Base-by-base conservation (phyloP, 768 basidiomycete species). In the Lactifluus hygrophoroides region DNA sequence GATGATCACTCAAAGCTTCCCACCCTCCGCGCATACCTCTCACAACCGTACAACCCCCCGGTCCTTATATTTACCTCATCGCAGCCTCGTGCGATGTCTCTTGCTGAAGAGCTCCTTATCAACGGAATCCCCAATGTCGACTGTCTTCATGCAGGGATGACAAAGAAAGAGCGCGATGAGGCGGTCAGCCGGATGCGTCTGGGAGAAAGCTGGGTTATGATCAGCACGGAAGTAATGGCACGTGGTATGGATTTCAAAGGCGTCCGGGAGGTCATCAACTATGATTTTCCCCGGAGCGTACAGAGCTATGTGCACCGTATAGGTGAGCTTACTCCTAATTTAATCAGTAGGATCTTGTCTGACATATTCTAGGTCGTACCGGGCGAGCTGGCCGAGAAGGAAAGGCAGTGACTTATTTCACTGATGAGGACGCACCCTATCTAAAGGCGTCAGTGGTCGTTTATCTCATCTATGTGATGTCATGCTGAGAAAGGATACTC, bases 211-310 rank as follows among this genome's bases (percentile, higher is more conserved):
- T 98, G 96, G 96, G 83, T 94, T 34, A 82, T 98, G 81, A 81
- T 99, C 46, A 90, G 87, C 64, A 99, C 96, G 23, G 96, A 99
- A 70, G 90, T 98, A 51, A 90, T 98, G 90, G 93, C 92, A 23
- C 81, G 96, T 65, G 96, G 96, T 3, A 94, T 99, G 87, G 96
- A 98, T 69, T 98, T 99, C 76, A 89, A 87, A 70, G 94, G 94
- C 10, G 83, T 95, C 51, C 77, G 85, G 58, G 90, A 97, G 67
- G 94, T 99, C 10, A 86, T 98, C 68, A 99, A 97, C 71, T 94
- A 90, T 66, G 95, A 97, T 72, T 97, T 98, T 72, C 96, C 96
- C 3, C 93, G 88, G 38, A 94, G 84, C 54, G 87, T 95, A 2
- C 93, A 95, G 70, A 94, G 90, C 67, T 99, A 99, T 68, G 81